Base-by-base conservation (phyloP, 352 stramenopile genomes). In the Blastocystis sp. region DNA sequence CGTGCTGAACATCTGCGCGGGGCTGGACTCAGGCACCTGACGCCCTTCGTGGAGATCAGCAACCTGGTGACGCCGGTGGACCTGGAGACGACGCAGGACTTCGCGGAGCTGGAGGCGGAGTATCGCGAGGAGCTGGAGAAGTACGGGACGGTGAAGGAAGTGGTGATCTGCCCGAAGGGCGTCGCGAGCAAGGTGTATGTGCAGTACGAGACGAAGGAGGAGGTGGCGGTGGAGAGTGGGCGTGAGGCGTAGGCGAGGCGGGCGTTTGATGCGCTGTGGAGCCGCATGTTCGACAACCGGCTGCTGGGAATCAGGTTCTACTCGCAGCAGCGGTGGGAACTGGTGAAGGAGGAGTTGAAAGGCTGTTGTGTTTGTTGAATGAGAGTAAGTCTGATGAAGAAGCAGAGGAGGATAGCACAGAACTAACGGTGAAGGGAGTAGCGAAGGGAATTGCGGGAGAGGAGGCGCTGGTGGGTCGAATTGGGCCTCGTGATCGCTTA, bases 211-310 rank as follows among this genome's bases (percentile, higher is more conserved):
- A 81, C 71, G 17, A 2, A n/a, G 14, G 17, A 64, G 21, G 71
- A 81, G n/a, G 71, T 81, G 41, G 1, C 14, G 17, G 23, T 81
- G n/a, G 52, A 11, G 11, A 19, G 17, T 2, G 45, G n/a, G 43
- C 48, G 34, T 34, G 17, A 65, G 53, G 48, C 23, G 38, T n/a
- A 81, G 71, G 71, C 71, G 43, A 81, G 66, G 66, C 38, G 45
- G 28, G 71, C 71, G 1, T 81, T 66, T 21, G 52, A 81, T 28
- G 23, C 45, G 53, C n/a, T 81, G 43, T 81, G 71, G 71, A 66
- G 23, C 7, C 71, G 71, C 2, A 81, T 81, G 71, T 81, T 81
- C 43, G 71, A 81, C 43, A 64, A 64, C 66, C 71, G 71, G 9
- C 23, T 81, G 48, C 71, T 81, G 9, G 71, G 71, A 67, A 65